Conservation (phyloP, 75 land plant species). For the Cunninghamia lanceolata region DNA sequence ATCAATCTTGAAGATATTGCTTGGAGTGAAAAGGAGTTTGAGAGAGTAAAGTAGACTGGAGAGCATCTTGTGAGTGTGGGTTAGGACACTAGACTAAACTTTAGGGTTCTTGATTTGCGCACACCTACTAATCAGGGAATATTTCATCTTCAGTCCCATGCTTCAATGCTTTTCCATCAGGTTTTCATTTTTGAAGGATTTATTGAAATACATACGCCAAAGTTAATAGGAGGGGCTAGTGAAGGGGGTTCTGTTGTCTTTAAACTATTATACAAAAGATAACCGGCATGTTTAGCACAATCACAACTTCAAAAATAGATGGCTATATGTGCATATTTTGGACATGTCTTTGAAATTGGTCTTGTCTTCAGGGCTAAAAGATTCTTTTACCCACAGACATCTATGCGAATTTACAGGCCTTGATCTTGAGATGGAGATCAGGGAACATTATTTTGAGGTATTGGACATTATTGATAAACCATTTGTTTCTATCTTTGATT, state of each 20-base stretch:
- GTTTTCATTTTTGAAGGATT: conserved; percentile 56
- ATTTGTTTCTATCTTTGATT: conserved; percentile 82
- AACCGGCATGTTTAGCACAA: conserved; percentile 91
- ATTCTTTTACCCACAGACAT: conserved; percentile 92
- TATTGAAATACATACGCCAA: conserved; percentile 77
- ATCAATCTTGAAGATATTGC: conserved; percentile 89
- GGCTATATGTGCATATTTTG: conserved; percentile 89
- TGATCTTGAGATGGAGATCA: conserved; percentile 97
- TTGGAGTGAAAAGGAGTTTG: conserved; percentile 75
- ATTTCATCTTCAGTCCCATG: conserved; percentile 67
- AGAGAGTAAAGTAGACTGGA: too few species aligned
- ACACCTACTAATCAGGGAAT: too few species aligned
- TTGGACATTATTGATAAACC: conserved; percentile 72
- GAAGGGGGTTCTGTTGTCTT: conserved; percentile 97
- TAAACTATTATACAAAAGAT: conserved; percentile 77
- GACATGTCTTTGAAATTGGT: conserved; percentile 92
- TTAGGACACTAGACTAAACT: too few species aligned
- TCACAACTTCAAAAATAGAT: conserved; percentile 96
- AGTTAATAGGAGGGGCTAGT: conserved; percentile 88
- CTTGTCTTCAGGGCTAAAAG: conserved; percentile 92
- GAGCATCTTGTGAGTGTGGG: too few species aligned
- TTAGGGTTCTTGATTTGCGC: too few species aligned
- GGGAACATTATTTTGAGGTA: conserved; percentile 86
- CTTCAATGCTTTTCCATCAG: conserved; percentile 58
- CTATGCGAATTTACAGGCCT: too few species aligned